These are phyloP conservation scores for Kodamaea kaohsiungensis DNA, from an alignment of 805 yeast genomes.

Conservation along the genomic window DNA sequence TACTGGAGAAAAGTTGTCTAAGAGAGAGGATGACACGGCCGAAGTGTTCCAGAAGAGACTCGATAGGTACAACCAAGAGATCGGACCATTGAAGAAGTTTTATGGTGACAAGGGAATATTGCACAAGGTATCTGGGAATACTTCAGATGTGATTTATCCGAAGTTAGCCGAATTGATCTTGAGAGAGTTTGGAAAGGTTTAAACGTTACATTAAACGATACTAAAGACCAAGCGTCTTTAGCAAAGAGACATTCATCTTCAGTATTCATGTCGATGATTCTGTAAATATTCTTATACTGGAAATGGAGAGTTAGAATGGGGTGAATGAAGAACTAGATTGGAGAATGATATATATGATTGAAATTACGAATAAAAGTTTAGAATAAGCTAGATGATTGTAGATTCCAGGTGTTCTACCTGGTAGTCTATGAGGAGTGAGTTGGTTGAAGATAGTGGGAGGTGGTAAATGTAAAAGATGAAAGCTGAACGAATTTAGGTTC, in stretches of 20 bases:
- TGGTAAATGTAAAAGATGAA: too few relatives aligned
- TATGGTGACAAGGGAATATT: conserved; percentile 50
- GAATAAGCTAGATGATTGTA: neutral
- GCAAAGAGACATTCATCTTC: too few relatives aligned
- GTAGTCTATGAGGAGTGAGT: too few relatives aligned
- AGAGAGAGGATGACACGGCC: conserved; percentile 82
- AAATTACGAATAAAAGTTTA: neutral
- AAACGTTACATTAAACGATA: too few relatives aligned
- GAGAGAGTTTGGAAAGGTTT: conserved; percentile 2
- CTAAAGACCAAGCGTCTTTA: too few relatives aligned
- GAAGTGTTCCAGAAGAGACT: conserved; percentile 70
- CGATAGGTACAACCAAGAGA: conserved; percentile 55
- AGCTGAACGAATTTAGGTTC: too few relatives aligned
- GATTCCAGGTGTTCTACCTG: too few relatives aligned
- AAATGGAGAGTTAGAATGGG: neutral
- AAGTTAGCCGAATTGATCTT: conserved; percentile 47
- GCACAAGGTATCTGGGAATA: conserved; percentile 64
- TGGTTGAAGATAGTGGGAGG: too few relatives aligned
- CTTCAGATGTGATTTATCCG: conserved; percentile 84
- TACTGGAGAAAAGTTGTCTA: conserved; percentile 82
- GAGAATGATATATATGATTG: neutral
- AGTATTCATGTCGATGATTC: too few relatives aligned
- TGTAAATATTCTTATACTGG: too few relatives aligned
- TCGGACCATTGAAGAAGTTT: conserved; percentile 65
- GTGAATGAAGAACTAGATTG: neutral